Conservation (phyloP, 2,329 filamentous ascomycete genomes). For the Rhynchosporium secalis region DNA sequence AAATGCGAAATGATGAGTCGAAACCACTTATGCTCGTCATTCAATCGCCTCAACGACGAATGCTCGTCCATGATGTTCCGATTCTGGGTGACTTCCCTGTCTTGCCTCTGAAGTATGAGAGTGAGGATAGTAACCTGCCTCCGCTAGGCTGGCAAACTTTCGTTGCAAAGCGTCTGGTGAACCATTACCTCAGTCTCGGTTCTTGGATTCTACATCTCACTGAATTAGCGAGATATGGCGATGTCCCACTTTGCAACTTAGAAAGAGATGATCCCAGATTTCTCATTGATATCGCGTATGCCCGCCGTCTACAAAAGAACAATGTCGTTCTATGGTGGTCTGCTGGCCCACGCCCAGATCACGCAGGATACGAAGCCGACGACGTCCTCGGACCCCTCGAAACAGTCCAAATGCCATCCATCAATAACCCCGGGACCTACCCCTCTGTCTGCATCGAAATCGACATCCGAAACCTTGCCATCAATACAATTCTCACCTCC, state of each 20-base stretch:
- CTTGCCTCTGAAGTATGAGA: conserved; percentile 77
- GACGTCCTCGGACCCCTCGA: conserved; percentile 83
- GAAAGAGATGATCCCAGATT: conserved; percentile 93
- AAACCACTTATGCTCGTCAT: conserved; percentile 82
- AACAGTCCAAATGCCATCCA: conserved; percentile 83
- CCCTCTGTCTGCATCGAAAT: conserved; percentile 95
- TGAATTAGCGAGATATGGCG: conserved; percentile 85
- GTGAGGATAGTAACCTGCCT: conserved; percentile 81
- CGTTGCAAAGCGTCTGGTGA: conserved; percentile 80
- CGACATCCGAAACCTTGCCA: conserved; percentile 88
- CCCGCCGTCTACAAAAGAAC: conserved; percentile 82
- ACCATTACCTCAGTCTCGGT: conserved; percentile 89
- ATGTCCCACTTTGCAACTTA: conserved; percentile 92
- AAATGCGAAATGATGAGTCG: conserved; percentile 81
- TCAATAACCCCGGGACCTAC: conserved; percentile 93
- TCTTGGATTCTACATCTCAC: conserved; percentile 89
- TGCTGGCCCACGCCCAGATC: conserved; percentile 79
- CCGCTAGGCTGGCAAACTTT: conserved; percentile 93
- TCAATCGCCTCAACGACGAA: conserved; percentile 81
- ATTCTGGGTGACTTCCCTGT: conserved; percentile 82
- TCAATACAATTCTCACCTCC: conserved; percentile 96
- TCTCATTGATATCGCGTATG: conserved; percentile 94
- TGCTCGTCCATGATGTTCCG: conserved; percentile 82
- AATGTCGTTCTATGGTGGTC: conserved; percentile 99
- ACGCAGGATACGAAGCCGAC: conserved; percentile 93